Evolutionary conservation across 2,329 filamentous ascomycete species (phyloP).

Genomic region (Dothistroma pini): DNA sequence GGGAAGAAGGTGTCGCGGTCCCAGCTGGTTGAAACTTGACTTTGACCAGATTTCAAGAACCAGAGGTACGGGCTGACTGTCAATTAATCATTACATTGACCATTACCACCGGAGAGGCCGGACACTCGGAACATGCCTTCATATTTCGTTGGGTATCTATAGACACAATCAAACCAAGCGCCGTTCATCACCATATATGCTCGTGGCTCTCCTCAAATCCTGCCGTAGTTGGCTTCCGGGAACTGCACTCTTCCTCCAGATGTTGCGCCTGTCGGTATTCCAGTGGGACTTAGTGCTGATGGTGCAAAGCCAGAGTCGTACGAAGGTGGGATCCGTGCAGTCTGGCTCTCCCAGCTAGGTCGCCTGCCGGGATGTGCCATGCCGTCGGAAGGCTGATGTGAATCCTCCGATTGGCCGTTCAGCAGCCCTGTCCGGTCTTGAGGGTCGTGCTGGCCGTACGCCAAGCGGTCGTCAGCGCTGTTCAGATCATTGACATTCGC

Average conservation of each 20-base stretch:
- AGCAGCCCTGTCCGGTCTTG: conserved; percentile 19
- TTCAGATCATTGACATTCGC: conserved; percentile 40
- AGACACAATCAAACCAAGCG: background rate
- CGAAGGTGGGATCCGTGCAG: conserved; percentile 11
- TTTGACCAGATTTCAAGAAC: background rate
- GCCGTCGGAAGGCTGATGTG: conserved; percentile 11
- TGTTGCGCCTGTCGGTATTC: conserved; percentile 9
- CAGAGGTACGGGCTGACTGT: background rate
- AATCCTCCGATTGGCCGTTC: conserved; percentile 11
- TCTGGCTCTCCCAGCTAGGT: conserved; percentile 14
- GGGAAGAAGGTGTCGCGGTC: background rate
- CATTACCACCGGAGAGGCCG: background rate
- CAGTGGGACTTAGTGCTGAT: conserved; percentile 20
- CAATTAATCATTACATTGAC: background rate
- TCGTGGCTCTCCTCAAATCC: background rate
- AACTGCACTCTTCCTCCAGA: conserved; percentile 20
- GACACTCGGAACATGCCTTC: background rate
- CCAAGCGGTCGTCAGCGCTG: conserved; percentile 14
- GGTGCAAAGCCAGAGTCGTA: conserved; percentile 21
- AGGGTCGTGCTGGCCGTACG: conserved; percentile 10
- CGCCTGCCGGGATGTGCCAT: conserved; percentile 21
- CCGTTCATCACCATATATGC: background rate
- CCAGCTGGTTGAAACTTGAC: background rate
- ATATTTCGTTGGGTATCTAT: conserved; percentile 4
- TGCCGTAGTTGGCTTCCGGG: conserved; percentile 26